Evolutionary conservation across 140 eudicot species (phyloP), one percentile per base, ranked within the genome.

Genomic region (Erigeron philadelphicus): DNA sequence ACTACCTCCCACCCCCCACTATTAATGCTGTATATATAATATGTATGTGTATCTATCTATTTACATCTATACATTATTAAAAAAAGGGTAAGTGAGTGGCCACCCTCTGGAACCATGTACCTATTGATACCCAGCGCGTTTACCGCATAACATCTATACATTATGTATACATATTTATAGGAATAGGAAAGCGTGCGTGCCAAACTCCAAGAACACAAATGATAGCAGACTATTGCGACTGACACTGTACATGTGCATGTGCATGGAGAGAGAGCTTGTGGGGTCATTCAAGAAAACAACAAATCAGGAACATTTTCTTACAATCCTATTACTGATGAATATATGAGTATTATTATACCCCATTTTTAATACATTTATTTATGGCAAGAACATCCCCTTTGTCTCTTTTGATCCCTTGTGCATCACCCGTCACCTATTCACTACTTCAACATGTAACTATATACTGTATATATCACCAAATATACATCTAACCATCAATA

Each of bases 131-230:
- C 35, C 35, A 25, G 35, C 35, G 35, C 35, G 35, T 25, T 25
- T 25, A 25, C 35, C 35, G 35, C 35, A 25, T 25, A 25, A 16
- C 31, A 18, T 40, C 16, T 17, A 53, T 17, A 21, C 56, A 70
- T 49, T 21, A 21, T 21, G 1, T 21, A 21, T 21, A 21, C 25
- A 21, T 53, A 53, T 71, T 17, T 64, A 48, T 77, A 77, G 77
- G 81, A 77, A 76, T 77, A 77, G 77, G 81, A 77, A 76, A 70
- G 67, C 81, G 81, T 76, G 81, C 72, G 76, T 53, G 76, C 76
- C 76, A 76, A 77, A 77, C 81, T 77, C 75, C 61, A 77, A 77
- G 77, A 77, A 77, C 55, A 71, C 64, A 77, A 48, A 67, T 62
- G 62, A 3, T 31, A 42, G 54, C 65, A 54, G 73, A 68, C 13